Percentiles rank a stretch among this genome's conserved stretches.
These are phyloP conservation scores for Circinella umbellata DNA, from an alignment of 371 early-diverging fungal genomes.

Conservation along the genomic window DNA sequence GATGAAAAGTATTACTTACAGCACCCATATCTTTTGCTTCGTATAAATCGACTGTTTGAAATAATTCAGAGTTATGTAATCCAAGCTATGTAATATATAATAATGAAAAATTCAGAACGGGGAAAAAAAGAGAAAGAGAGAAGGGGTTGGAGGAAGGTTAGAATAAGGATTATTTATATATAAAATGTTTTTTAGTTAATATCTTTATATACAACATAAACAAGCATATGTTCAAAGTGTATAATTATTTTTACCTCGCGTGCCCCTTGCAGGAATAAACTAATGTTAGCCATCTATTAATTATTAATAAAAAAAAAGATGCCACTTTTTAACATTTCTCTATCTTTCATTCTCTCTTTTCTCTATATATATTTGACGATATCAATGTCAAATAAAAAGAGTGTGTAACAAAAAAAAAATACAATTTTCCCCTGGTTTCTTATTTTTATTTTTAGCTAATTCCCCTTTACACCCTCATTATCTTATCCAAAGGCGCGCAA, in stretches of 20 bases:
- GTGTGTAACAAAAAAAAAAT: too few species aligned
- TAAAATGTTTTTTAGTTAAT: background rate
- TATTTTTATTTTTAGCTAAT: too few species aligned
- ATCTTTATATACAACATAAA: background rate
- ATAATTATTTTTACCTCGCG: slow-evolving; percentile 37
- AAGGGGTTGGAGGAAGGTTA: background rate
- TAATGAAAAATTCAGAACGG: background rate
- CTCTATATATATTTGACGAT: too few species aligned
- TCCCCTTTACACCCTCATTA: too few species aligned
- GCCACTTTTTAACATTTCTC: background rate
- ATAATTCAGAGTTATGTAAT: slow-evolving; percentile 75
- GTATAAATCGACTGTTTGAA: slow-evolving; percentile 89
- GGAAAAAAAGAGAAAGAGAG: slow-evolving; percentile 6
- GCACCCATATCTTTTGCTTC: slow-evolving; percentile 85
- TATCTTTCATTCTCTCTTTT: too few species aligned
- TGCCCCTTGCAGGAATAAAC: slow-evolving; percentile 66
- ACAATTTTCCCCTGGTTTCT: too few species aligned
- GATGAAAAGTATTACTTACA: slow-evolving; percentile 37
- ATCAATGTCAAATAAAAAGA: too few species aligned
- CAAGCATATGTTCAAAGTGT: background rate
- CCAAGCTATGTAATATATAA: slow-evolving; percentile 50
- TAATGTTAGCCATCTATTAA: slow-evolving; percentile 83
- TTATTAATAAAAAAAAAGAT: slow-evolving; percentile 6
- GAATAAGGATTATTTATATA: too few species aligned
- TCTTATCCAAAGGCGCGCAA: too few species aligned